Percentiles rank a stretch among this genome's conserved stretches.
These are phyloP conservation scores for Neurospora africana DNA, from an alignment of 495 filamentous ascomycete genomes.

Conservation along the genomic window DNA sequence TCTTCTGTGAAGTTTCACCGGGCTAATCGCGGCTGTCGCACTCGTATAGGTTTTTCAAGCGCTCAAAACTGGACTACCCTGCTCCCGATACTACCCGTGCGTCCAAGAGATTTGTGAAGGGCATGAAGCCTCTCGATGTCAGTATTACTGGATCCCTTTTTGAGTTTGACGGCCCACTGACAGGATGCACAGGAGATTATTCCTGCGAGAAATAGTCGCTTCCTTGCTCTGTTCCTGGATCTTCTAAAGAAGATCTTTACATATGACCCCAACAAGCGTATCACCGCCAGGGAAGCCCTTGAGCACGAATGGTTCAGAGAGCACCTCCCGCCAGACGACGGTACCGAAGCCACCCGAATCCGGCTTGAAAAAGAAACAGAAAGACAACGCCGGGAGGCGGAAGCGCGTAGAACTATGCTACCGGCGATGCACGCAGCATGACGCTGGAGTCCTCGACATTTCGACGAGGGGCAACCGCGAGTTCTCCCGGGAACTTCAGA, in stretches of 20 bases:
- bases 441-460: not conserved
- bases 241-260: slow-evolving; percentile 85
- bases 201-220: slow-evolving; percentile 55
- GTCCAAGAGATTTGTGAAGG: slow-evolving; percentile 84
- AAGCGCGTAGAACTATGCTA: not conserved
- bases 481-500: not conserved
- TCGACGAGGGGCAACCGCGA: not conserved
- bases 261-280: slow-evolving; percentile 82
- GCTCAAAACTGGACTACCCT: slow-evolving; percentile 77
- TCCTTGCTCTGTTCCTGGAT: slow-evolving; percentile 79
- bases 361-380: slow-evolving; percentile 40
- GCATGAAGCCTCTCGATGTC: slow-evolving; percentile 85
- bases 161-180: slow-evolving; percentile 16
- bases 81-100: slow-evolving; percentile 77
- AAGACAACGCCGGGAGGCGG: slow-evolving; percentile 1
- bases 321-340: slow-evolving; percentile 64
- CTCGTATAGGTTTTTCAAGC: slow-evolving; percentile 66
- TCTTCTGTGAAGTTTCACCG: not conserved
- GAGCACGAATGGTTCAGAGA: slow-evolving; percentile 95
- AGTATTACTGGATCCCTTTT: slow-evolving; percentile 19
- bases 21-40: not conserved
- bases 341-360: slow-evolving; percentile 82
- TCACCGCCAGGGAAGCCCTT: slow-evolving; percentile 84
- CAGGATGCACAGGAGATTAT: slow-evolving; percentile 65
- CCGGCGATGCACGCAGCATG: slow-evolving; percentile 5